Percentiles rank a stretch among this genome's conserved stretches.
Conservation (phyloP, 2,329 filamentous ascomycete species). For the Pyricularia pennisetigena region DNA sequence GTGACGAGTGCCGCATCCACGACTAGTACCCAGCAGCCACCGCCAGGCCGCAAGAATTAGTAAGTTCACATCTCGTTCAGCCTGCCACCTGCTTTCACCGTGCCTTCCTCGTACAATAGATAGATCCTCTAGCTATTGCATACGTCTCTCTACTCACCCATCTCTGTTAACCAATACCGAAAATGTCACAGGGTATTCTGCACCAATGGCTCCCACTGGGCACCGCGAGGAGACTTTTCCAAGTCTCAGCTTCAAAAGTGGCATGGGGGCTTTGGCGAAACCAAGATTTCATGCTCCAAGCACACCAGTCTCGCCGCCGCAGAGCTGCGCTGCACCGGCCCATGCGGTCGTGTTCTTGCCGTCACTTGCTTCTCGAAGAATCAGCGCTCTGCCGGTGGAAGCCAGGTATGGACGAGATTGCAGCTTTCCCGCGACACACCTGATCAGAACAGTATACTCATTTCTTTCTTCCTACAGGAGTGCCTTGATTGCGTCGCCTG, state of each 20-base stretch:
- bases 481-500: background rate
- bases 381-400: background rate
- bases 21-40: background rate
- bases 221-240: background rate
- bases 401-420: background rate
- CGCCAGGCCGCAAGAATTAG: background rate
- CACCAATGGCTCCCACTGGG: background rate
- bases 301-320: background rate
- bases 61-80: background rate
- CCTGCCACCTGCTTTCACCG: background rate
- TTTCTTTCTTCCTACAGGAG: background rate
- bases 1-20: background rate
- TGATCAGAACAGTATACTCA: background rate
- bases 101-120: background rate
- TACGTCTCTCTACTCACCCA: background rate
- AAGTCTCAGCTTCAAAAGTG: slow-evolving; percentile 1
- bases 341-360: background rate
- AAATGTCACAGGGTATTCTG: slow-evolving; percentile 1
- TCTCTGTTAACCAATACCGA: background rate
- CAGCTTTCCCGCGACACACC: background rate
- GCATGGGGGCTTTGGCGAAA: background rate
- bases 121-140: background rate
- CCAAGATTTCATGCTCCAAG: background rate
- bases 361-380: background rate
- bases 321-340: slow-evolving; percentile 1